A percentile compares a stretch with the other conserved stretches of the same genome.
Conservation (phyloP, 2,329 filamentous ascomycete species). For the Gyromitra esculenta region DNA sequence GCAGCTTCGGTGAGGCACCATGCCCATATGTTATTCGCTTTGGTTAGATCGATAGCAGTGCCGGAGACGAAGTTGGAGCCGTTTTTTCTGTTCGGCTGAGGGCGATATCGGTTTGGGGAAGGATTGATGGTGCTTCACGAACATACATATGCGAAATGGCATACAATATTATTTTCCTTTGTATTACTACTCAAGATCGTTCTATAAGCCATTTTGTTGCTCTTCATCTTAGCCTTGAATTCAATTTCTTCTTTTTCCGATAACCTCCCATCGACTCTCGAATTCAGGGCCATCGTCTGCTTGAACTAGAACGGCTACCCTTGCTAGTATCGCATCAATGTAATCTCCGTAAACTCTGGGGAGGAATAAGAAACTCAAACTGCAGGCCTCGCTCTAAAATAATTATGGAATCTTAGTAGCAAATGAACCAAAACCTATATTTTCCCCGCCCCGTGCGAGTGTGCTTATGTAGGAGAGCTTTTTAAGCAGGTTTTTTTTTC, state of each 20-base stretch:
- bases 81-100: neutral
- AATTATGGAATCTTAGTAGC: neutral
- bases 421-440: neutral
- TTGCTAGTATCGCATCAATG: neutral
- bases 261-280: neutral
- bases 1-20: slow-evolving; percentile 54
- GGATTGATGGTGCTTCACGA: neutral
- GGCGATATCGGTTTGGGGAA: neutral
- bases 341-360: neutral
- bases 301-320: neutral
- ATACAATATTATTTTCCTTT: neutral
- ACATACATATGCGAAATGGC: neutral
- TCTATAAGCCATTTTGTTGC: neutral
- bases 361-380: neutral
- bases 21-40: slow-evolving; percentile 57
- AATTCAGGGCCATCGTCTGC: neutral
- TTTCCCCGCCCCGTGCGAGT: neutral
- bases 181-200: neutral
- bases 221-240: neutral
- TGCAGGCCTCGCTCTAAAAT: neutral
- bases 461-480: neutral
- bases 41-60: neutral
- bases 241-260: neutral
- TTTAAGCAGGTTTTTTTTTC: neutral
- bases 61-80: neutral